Conservation (phyloP, 495 filamentous ascomycete species). For the Penicillium riverlandense region DNA sequence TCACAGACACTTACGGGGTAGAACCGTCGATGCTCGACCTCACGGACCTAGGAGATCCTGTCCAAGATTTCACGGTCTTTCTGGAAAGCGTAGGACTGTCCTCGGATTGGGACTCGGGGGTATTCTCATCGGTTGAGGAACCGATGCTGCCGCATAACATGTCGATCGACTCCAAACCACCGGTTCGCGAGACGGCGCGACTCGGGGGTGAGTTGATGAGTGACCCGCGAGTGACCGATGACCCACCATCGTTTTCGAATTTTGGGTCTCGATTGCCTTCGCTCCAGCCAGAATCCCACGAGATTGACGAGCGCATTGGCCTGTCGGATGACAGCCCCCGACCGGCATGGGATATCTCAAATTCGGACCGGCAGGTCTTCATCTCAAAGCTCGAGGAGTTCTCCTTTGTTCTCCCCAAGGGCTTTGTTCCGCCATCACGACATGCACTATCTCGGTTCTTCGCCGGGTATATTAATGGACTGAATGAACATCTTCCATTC, state of each 20-base stretch:
- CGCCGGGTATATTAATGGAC: slow-evolving; percentile 42
- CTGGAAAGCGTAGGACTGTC: slow-evolving; percentile 44
- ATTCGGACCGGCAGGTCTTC: slow-evolving; percentile 54
- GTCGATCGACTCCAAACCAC: slow-evolving; percentile 31
- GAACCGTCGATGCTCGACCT: slow-evolving; percentile 42
- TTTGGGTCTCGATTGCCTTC: slow-evolving; percentile 66
- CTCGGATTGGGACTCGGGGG: slow-evolving; percentile 43
- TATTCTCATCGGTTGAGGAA: slow-evolving; percentile 41
- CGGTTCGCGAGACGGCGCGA: slow-evolving; percentile 26
- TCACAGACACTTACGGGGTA: slow-evolving; percentile 40
- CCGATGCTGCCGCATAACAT: slow-evolving; percentile 31
- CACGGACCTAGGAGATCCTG: slow-evolving; percentile 39
- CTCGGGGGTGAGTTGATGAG: slow-evolving; percentile 31
- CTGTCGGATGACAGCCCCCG: slow-evolving; percentile 37
- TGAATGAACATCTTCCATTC: slow-evolving; percentile 45
- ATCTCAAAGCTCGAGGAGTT: slow-evolving; percentile 59
- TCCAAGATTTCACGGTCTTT: slow-evolving; percentile 45
- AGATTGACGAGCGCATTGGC: slow-evolving; percentile 45
- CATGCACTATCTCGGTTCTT: slow-evolving; percentile 41
- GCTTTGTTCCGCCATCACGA: slow-evolving; percentile 52
- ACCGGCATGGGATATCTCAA: slow-evolving; percentile 60
- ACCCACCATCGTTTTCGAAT: slow-evolving; percentile 49
- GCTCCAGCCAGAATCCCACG: slow-evolving; percentile 55
- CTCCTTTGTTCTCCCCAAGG: slow-evolving; percentile 55
- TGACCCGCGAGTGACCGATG: slow-evolving; percentile 33